Evolutionary conservation across 805 yeast species (phyloP), one percentile per base, ranked within the genome.

Genomic region (Cyberlindnera americana): DNA sequence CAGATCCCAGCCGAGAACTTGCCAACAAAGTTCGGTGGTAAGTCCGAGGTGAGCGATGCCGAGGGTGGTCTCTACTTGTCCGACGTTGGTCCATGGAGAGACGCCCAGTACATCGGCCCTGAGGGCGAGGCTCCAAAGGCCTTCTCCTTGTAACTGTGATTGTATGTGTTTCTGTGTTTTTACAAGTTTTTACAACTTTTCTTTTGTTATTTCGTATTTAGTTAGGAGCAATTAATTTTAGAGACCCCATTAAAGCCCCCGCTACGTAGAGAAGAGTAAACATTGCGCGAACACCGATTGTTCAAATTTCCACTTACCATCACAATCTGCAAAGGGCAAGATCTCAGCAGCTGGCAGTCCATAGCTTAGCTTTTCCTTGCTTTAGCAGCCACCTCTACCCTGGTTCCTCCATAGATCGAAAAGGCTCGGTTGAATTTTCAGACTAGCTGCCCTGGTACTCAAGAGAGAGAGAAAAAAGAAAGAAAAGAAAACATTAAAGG

Each of bases 1-100:
- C 99, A 93, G 69, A 85, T 93, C 48, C 96, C 98, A 17, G 80
- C 82, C 8, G 95, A 87, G 64, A 91, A 91, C 72, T 76, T 93
- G 59, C 99, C 99, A 32, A 70, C 54, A 34, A 88, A 87, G 68
- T 91, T 86, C 56, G 99, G 99, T 47, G 99, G 99, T 52, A 57
- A 59, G 48, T 81, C 93, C 24, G 75, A 66, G 50, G 81, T 80
- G 30, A 63, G 70, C 32, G 86, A 78, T 35, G 72, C 75, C 9
- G 84, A 78, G 33, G 85, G 89, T 56, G 96, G 95, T 19, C 75
- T 93, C 50, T 85, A 81, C 64, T 69, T 93, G 57, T 78, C 93
- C 28, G 98, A 93, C 61, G 70, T 83, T 50, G 99, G 99, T 52
- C 99, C 99, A 49, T 93, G 99, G 99, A 85, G 96, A 75, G 93